Conservation (phyloP, 495 filamentous ascomycete genomes). For the Xanthoparmelia taractica region DNA sequence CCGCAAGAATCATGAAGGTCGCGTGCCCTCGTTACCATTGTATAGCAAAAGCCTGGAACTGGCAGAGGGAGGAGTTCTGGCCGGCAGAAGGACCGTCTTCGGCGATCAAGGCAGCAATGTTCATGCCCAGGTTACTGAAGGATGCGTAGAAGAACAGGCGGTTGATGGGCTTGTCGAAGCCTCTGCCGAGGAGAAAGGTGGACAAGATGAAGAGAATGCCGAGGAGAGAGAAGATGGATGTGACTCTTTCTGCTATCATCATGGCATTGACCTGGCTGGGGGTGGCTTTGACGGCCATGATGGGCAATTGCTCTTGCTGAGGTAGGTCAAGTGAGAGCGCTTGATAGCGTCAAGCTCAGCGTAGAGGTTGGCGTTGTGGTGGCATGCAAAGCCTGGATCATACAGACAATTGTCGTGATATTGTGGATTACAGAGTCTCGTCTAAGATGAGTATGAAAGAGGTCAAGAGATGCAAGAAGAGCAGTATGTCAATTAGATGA, state of each 20-base stretch:
- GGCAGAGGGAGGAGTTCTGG: constrained; percentile 50
- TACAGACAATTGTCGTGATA: background rate
- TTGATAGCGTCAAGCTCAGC: background rate
- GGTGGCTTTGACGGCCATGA: constrained; percentile 15
- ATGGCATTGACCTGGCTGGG: constrained; percentile 35
- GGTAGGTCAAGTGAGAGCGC: background rate
- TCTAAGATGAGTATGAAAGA: background rate
- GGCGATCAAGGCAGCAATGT: constrained; percentile 69
- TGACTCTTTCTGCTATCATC: constrained; percentile 55
- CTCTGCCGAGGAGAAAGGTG: constrained; percentile 55
- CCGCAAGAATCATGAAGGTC: background rate
- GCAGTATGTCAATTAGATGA: too few relatives aligned
- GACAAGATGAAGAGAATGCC: constrained; percentile 66
- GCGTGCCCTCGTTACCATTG: constrained; percentile 51
- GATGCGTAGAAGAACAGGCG: constrained; percentile 78
- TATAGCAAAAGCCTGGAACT: constrained; percentile 68
- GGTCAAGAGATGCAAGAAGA: background rate
- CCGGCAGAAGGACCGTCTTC: constrained; percentile 44
- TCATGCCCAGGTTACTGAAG: constrained; percentile 76
- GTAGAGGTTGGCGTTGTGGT: background rate
- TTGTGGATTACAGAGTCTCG: background rate
- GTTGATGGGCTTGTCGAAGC: constrained; percentile 82
- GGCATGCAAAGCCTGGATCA: background rate
- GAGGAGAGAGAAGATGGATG: constrained; percentile 62
- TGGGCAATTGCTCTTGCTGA: background rate